Evolutionary conservation across 1,284 basidiomycete species (phyloP).

Genomic region (Meripilus lineatus): DNA sequence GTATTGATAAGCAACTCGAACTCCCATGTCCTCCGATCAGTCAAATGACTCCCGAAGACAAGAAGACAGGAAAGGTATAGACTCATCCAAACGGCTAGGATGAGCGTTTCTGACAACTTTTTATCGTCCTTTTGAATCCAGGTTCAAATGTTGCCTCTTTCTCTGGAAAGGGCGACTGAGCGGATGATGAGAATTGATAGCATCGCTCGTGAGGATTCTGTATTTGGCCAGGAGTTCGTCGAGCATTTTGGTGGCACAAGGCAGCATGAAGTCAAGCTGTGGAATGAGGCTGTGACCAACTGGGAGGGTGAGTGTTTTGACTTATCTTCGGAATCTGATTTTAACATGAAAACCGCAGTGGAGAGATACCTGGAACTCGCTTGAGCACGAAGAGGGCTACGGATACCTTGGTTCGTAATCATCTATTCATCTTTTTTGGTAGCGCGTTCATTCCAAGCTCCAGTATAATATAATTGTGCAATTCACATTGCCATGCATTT

Average conservation of each 20-base stretch:
- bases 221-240: conserved; percentile 87
- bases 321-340: not conserved
- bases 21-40: conserved; percentile 73
- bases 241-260: conserved; percentile 93
- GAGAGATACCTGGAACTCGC: conserved; percentile 83
- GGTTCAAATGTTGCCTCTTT: conserved; percentile 71
- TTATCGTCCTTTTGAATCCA: conserved; percentile 21
- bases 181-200: conserved; percentile 77
- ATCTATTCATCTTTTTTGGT: not conserved
- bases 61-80: conserved; percentile 47
- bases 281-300: conserved; percentile 87
- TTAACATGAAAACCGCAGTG: conserved; percentile 43
- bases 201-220: conserved; percentile 67
- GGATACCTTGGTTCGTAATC: not conserved
- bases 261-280: conserved; percentile 81
- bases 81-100: conserved; percentile 3
- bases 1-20: conserved; percentile 73
- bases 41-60: conserved; percentile 52
- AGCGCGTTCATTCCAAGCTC: not conserved
- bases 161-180: conserved; percentile 74
- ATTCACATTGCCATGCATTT: not conserved
- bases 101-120: not conserved
- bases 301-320: conserved; percentile 74
- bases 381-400: conserved; percentile 28
- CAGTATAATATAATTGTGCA: not conserved